Percentiles rank a stretch among this genome's conserved stretches.
phyloP scores from a whole-genome alignment of 768 basidiomycete species.

The Mycena galericulata region DNA sequence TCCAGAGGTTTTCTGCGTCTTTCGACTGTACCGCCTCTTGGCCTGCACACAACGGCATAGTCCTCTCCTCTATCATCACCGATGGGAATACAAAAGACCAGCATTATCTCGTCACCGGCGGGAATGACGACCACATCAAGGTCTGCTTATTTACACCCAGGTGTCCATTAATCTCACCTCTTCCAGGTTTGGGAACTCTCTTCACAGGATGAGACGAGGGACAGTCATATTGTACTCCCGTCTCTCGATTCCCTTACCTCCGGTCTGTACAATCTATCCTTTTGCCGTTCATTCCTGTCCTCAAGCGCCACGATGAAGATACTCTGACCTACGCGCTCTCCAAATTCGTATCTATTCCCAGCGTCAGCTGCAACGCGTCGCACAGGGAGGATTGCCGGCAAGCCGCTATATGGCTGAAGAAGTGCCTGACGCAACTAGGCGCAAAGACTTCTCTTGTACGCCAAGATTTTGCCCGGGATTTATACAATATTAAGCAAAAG shows the following conservation, averaged over 20 bases:
- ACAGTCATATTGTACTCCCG: constrained; percentile 34
- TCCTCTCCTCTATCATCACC: constrained; percentile 81
- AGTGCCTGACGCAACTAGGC: constrained; percentile 89
- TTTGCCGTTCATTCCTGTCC: background rate
- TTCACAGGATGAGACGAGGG: constrained; percentile 41
- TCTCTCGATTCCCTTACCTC: constrained; percentile 35
- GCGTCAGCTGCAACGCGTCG: constrained; percentile 75
- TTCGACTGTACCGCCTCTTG: constrained; percentile 91
- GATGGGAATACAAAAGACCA: constrained; percentile 43
- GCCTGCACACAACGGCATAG: constrained; percentile 84
- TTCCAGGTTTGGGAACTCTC: constrained; percentile 67
- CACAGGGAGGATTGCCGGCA: constrained; percentile 93
- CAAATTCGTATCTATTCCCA: constrained; percentile 89
- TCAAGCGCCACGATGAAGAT: constrained; percentile 54
- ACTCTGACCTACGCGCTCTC: constrained; percentile 83
- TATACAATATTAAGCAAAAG: background rate
- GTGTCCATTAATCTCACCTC: background rate
- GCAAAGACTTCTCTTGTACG: constrained; percentile 82
- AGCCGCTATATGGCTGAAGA: constrained; percentile 92
- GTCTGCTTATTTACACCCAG: constrained; percentile 48
- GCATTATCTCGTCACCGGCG: constrained; percentile 77
- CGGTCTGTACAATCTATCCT: constrained; percentile 31
- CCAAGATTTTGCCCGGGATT: background rate
- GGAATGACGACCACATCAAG: constrained; percentile 88
- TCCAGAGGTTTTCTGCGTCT: constrained; percentile 85